Base-by-base conservation (phyloP, 495 filamentous ascomycete genomes). In the Geopyxis carbonaria region DNA sequence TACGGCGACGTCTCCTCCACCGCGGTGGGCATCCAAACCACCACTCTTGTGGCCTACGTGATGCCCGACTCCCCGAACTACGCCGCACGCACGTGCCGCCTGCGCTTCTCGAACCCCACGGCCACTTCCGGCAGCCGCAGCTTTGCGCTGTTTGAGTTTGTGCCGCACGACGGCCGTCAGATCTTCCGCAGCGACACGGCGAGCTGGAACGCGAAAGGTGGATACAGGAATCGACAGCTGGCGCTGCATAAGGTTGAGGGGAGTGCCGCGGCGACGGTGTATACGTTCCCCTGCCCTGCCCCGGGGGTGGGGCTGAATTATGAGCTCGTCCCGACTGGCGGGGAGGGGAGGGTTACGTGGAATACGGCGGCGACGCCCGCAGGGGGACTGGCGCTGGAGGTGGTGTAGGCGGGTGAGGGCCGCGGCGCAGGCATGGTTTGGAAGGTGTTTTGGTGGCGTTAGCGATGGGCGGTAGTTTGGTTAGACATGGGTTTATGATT, bases 241-340 rank as follows among this genome's bases (percentile, higher is more conserved):
- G 14, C 34, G 7, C 22, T 22, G 3, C 19, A 36, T 16, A 37
- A 20, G 15, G 15, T 37, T 15, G 34, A 2, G 11, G 9, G 7
- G 16, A 2, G 13, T 10, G n/a, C n/a, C n/a, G n/a, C n/a, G n/a
- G n/a, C n/a, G n/a, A 2, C 4, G 16, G 18, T 37, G 1, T 22
- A 10, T 10, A 22, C 9, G 21, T 37, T 37, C 18, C 14, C 14
- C 9, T 22, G 18, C 21, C 34, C 34, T 11, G 2, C n/a, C 9
- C 18, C 34, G 15, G 34, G 18, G 19, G 25, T 22, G 18, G 34
- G 4, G 10, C 10, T 37, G 2, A 37, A 37, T 3, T 37, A 14
- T n/a, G 18, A 37, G 34, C n/a, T 37, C 13, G 34, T 23, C 25
- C 34, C 18, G 9, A 37, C 34, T 24, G 21, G n/a, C 8, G 34